phyloP scores from a whole-genome alignment of 2,329 filamentous ascomycete genomes.

The Xylaria sp. region DNA sequence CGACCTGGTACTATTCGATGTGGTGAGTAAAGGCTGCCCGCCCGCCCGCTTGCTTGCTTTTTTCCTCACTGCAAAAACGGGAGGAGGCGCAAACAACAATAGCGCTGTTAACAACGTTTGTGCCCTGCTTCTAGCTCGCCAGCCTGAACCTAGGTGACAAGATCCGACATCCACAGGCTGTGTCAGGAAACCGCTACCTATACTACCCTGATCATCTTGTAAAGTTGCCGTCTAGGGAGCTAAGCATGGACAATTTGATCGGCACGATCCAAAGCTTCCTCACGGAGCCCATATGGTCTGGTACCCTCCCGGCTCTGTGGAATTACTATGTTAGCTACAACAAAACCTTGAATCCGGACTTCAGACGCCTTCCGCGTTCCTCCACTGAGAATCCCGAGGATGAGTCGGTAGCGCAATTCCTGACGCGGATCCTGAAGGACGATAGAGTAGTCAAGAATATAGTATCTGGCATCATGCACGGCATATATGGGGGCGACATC shows the following conservation, averaged over 20 bases:
- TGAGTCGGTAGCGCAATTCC: constrained; percentile 77
- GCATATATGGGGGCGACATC: constrained; percentile 92
- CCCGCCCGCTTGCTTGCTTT: too few relatives aligned
- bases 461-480: constrained; percentile 80
- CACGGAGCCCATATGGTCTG: constrained; percentile 47
- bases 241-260: constrained; percentile 32
- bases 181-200: constrained; percentile 74
- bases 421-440: constrained; percentile 64
- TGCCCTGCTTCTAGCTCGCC: constrained; percentile 58
- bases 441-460: constrained; percentile 74
- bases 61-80: background rate
- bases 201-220: constrained; percentile 90
- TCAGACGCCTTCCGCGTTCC: background rate
- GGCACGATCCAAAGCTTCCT: constrained; percentile 31
- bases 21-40: constrained; percentile 64
- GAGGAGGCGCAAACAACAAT: too few relatives aligned
- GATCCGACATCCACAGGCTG: constrained; percentile 61
- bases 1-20: constrained; percentile 73
- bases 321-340: constrained; percentile 26
- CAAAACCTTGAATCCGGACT: background rate
- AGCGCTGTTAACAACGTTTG: constrained; percentile 22
- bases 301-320: constrained; percentile 24
- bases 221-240: constrained; percentile 48
- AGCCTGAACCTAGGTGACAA: constrained; percentile 67
- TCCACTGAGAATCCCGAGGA: constrained; percentile 59